Conservation (phyloP, 257 asterid species). For the Penstemon barbatus region DNA sequence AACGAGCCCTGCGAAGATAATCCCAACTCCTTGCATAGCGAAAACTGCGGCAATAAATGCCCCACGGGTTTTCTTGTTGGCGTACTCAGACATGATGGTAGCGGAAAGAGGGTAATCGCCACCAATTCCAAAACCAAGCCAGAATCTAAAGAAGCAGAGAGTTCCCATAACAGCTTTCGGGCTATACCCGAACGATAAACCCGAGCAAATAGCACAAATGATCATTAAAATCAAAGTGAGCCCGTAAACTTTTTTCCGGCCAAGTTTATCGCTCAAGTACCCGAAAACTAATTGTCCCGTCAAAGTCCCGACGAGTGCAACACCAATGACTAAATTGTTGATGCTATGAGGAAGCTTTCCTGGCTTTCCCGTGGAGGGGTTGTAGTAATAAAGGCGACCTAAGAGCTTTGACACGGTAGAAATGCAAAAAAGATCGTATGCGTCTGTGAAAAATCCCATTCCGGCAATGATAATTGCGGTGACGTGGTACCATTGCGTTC, state of each 20-base stretch:
- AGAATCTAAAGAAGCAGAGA: constrained; percentile 41
- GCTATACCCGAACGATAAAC: constrained; percentile 37
- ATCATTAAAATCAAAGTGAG: constrained; percentile 37
- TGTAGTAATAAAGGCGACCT: constrained; percentile 40
- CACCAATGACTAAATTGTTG: constrained; percentile 37
- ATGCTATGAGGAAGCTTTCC: constrained; percentile 37
- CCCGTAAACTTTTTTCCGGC: constrained; percentile 42
- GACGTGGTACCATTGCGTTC: constrained; percentile 39
- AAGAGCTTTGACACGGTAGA: constrained; percentile 36
- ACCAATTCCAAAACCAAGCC: constrained; percentile 47
- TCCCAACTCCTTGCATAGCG: constrained; percentile 48
- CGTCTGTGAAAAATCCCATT: constrained; percentile 46
- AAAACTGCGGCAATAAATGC: constrained; percentile 44
- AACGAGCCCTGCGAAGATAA: constrained; percentile 41
- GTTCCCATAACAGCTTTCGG: constrained; percentile 32
- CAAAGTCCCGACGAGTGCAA: constrained; percentile 39
- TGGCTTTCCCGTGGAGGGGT: constrained; percentile 24
- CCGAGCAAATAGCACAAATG: constrained; percentile 37
- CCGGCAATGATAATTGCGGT: constrained; percentile 41
- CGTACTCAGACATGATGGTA: constrained; percentile 44
- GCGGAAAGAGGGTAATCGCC: constrained; percentile 47
- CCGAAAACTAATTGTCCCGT: constrained; percentile 39
- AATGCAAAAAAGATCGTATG: constrained; percentile 42
- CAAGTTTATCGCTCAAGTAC: constrained; percentile 35
- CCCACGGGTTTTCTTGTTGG: constrained; percentile 42